Base-by-base conservation (phyloP, 257 asterid genomes). In the Solanum lignicaule region DNA sequence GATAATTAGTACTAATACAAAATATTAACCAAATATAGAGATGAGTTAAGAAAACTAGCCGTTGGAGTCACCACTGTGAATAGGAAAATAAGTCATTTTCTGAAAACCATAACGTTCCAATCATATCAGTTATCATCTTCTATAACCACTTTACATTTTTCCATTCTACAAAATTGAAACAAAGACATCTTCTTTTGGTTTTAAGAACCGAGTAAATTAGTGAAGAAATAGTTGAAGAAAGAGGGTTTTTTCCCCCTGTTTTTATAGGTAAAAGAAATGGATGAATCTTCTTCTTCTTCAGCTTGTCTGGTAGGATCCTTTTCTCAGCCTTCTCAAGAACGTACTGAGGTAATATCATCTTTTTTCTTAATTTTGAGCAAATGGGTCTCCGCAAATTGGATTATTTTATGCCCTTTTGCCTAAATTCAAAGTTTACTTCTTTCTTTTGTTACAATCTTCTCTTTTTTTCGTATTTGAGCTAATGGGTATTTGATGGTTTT, bases 261-360 rank as follows among this genome's bases (percentile, higher is more conserved):
- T 38, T 58, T 16, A 60, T 46, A 73, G 76, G 82, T 81, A 48
- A 31, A 33, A 25, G 69, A 81, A 43, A 94, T 95, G 98, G 95
- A 87, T 88, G 98, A 94, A 87, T 69, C 66, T 20, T 58, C 66
- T 16, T 52, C 69, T 6, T 89, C 98, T 85, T 89, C 96, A 39
- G 91, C 93, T 73, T 92, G 92, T 88, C 93, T 94, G 58, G 85
- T 88, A 85, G 93, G 93, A 71, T 91, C 98, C 41, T 87, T 92
- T 88, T 94, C 96, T 60, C 94, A 92, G 32, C 93, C 91, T 89
- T 92, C 95, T 94, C 39, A 86, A 91, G 95, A 92, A 48, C 29
- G 68, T 38, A 90, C 88, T 89, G 90, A 88, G 96, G 98, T 94
- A 90, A 55, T 72, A 21, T 27, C 35, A 69, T 20, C 7, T 4